Evolutionary conservation across 768 basidiomycete genomes (phyloP).

Genomic region (Holtermannia corniformis): DNA sequence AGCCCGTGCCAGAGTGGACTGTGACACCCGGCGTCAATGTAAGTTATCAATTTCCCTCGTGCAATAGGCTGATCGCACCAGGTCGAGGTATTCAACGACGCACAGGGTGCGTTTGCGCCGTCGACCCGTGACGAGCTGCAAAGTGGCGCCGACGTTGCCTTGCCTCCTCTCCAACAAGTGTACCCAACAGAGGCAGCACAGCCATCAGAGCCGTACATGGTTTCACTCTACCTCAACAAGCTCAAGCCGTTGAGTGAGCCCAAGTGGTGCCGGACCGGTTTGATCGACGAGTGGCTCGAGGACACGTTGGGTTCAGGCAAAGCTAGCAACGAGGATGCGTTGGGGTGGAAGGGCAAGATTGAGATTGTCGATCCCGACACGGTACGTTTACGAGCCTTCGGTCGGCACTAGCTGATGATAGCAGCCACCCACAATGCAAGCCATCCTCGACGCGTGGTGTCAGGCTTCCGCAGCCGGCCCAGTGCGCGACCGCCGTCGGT

Average conservation of each 20-base stretch:
- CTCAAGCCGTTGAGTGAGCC: constrained; percentile 85
- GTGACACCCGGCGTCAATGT: constrained; percentile 36
- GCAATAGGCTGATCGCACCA: constrained; percentile 9
- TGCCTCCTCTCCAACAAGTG: constrained; percentile 56
- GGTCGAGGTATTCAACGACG: constrained; percentile 38
- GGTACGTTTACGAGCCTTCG: constrained; percentile 48
- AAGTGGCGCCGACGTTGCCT: constrained; percentile 49
- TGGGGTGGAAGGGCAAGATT: constrained; percentile 82
- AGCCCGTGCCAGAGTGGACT: constrained; percentile 3
- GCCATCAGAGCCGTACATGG: constrained; percentile 5
- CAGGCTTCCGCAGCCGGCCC: constrained; percentile 69
- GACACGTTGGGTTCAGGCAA: constrained; percentile 23
- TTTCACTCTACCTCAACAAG: constrained; percentile 60
- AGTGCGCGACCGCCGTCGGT: constrained; percentile 68
- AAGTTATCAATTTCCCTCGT: constrained; percentile 9
- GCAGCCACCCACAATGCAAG: constrained; percentile 84
- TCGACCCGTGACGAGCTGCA: constrained; percentile 20
- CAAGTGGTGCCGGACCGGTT: constrained; percentile 91
- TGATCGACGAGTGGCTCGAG: constrained; percentile 77
- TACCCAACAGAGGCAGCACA: constrained; percentile 9
- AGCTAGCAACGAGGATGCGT: constrained; percentile 9
- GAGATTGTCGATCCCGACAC: constrained; percentile 88
- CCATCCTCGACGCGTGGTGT: constrained; percentile 82
- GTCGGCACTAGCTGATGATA: constrained; percentile 5
- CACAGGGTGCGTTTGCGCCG: constrained; percentile 35